These are phyloP conservation scores for Nepenthes mirabilis DNA, from an alignment of 148 eudicot species.

Conservation along the genomic window DNA sequence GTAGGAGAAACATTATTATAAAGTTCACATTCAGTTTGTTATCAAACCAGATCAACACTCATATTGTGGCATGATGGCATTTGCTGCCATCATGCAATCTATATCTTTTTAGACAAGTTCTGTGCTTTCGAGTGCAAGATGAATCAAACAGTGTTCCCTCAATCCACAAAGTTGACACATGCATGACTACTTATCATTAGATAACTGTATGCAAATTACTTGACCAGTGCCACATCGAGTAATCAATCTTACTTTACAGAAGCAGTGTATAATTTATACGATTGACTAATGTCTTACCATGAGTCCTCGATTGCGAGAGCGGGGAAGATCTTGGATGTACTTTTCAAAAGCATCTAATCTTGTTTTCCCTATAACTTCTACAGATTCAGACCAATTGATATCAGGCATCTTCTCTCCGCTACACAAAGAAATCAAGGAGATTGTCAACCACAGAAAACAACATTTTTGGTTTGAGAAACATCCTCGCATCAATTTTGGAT, in stretches of 20 bases:
- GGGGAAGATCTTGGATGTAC: conserved; percentile 81
- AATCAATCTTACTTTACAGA: not conserved
- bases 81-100: no score
- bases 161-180: no score
- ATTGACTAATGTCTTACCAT: conserved; percentile 47
- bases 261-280: not conserved
- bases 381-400: conserved; percentile 45
- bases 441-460: conserved; percentile 13
- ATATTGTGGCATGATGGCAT: no score
- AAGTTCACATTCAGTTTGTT: no score
- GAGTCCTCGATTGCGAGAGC: conserved; percentile 69
- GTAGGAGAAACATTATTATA: no score
- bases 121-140: no score
- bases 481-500: no score
- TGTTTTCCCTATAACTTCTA: conserved; percentile 84
- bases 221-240: not conserved
- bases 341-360: conserved; percentile 75
- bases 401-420: conserved; percentile 84
- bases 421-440: conserved; percentile 24
- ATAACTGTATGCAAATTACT: no score
- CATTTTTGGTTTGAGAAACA: not conserved
- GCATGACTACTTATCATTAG: no score
- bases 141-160: no score
- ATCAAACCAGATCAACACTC: no score
- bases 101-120: no score